Evolutionary conservation across 1,284 basidiomycete species (phyloP).

Genomic region (Takashimella tepidaria): DNA sequence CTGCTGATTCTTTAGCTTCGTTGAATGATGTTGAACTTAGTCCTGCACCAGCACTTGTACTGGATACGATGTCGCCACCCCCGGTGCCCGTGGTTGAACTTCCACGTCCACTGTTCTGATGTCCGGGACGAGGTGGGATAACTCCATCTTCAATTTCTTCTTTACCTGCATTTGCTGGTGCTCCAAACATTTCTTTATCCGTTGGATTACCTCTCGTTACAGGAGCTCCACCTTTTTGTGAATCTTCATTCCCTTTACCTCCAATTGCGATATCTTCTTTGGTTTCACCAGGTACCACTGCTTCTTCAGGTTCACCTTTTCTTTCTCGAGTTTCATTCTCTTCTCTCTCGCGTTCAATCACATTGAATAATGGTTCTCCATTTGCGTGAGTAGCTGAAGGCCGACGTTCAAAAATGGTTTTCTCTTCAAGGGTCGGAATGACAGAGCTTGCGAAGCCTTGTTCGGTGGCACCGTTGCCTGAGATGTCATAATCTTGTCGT

Average conservation of each 20-base stretch:
- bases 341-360: constrained; percentile 29
- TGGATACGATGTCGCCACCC: neutral
- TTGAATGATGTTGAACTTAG: neutral
- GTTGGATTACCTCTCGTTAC: constrained; percentile 36
- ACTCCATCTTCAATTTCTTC: constrained; percentile 52
- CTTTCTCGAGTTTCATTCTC: constrained; percentile 11
- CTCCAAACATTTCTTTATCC: constrained; percentile 45
- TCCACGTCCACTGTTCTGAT: neutral
- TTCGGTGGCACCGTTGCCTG: constrained; percentile 52
- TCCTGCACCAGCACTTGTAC: too few relatives aligned
- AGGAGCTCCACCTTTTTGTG: constrained; percentile 22
- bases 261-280: neutral
- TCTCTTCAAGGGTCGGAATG: constrained; percentile 69
- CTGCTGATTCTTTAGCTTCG: constrained; percentile 48
- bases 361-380: constrained; percentile 47
- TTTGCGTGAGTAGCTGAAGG: constrained; percentile 39
- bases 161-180: constrained; percentile 56
- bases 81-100: neutral
- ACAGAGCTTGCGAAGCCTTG: constrained; percentile 59
- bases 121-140: neutral
- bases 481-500: constrained; percentile 55
- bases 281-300: constrained; percentile 17
- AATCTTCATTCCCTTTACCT: constrained; percentile 9
- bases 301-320: constrained; percentile 11
- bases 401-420: constrained; percentile 53